Conservation (phyloP, 352 stramenopile species). For the Elongisporangium anandrum region DNA sequence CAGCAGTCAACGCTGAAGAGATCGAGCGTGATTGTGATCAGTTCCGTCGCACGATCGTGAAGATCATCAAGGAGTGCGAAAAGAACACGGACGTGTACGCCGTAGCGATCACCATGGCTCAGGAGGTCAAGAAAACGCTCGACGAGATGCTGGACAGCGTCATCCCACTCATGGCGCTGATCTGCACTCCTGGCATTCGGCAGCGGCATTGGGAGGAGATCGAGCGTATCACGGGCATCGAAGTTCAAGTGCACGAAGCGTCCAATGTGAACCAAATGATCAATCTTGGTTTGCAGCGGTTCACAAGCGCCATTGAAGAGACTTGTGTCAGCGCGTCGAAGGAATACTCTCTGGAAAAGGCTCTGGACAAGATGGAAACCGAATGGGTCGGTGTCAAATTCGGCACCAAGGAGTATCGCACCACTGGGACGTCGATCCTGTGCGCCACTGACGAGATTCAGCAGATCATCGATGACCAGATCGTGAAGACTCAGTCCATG, state of each 20-base stretch:
- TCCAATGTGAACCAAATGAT: slow-evolving; percentile 92
- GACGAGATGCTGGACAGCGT: slow-evolving; percentile 87
- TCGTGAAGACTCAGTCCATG: slow-evolving; percentile 96
- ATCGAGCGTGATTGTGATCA: slow-evolving; percentile 86
- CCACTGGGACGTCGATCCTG: slow-evolving; percentile 91
- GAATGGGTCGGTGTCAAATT: slow-evolving; percentile 93
- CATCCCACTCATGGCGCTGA: slow-evolving; percentile 88
- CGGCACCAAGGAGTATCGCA: slow-evolving; percentile 91
- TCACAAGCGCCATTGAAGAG: slow-evolving; percentile 88
- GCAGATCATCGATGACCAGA: slow-evolving; percentile 93
- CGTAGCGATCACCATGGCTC: slow-evolving; percentile 72
- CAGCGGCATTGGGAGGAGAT: slow-evolving; percentile 93
- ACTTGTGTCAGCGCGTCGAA: slow-evolving; percentile 93
- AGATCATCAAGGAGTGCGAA: slow-evolving; percentile 90
- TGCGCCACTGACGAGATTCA: slow-evolving; percentile 90
- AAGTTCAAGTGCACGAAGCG: slow-evolving; percentile 87
- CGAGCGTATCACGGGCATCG: slow-evolving; percentile 78
- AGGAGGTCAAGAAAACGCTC: slow-evolving; percentile 77
- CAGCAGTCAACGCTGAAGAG: slow-evolving; percentile 79
- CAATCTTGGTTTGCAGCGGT: slow-evolving; percentile 80
- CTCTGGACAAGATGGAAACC: slow-evolving; percentile 91
- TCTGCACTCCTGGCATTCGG: slow-evolving; percentile 91
- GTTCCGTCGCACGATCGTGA: slow-evolving; percentile 82
- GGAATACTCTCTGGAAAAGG: slow-evolving; percentile 92
- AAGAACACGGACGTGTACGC: slow-evolving; percentile 84